Base-by-base conservation (phyloP, 228 moss, liverwort and hornwort genomes). In the Sphagnum magellanicum region DNA sequence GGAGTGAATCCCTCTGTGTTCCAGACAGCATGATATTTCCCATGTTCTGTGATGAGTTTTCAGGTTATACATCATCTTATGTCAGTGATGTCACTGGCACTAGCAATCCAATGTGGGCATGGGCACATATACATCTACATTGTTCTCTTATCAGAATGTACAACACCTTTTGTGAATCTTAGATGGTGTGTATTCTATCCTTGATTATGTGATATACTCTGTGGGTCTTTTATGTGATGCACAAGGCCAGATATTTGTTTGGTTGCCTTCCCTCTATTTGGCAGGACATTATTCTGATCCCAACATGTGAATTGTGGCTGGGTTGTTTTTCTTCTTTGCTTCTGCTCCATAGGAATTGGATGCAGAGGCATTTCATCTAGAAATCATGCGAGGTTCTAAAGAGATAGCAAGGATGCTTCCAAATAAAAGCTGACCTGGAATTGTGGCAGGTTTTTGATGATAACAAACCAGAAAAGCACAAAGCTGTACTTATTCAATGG, bases 141-240 rank as follows among this genome's bases (percentile, higher is more conserved):
- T 69, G 79, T 81, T 10, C 79, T 81, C n/a, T 81, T 85, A 70
- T 76, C 85, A 15, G 85, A 85, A 66, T 62, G 76, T 53, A 76
- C 79, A 15, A 85, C 85, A 51, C 85, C 85, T 4, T 79, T 85
- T 50, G 70, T 85, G 51, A 85, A 85, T 57, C 16, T 79, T 9
- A 74, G 85, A 81, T 85, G 85, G 85, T 85, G 46, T 64, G 72
- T 64, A 48, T 7, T 48, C 50, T 14, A 16, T 65, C 32, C 32
- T 65, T 62, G 61, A 62, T 5, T 16, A 0, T 46, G 47, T 16
- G 5, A 15, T 63, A 68, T 48, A 64, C 12, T 6, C 51, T 52
- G 1, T 13, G 11, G 7, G 5, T 16, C 48, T 16, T 61, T 0
- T 0, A 46, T 51, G 53, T 16, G 10, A 47, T 14, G 4, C 61